Conservation (phyloP, 2,329 filamentous ascomycete species). For the Pseudocercospora musae region DNA sequence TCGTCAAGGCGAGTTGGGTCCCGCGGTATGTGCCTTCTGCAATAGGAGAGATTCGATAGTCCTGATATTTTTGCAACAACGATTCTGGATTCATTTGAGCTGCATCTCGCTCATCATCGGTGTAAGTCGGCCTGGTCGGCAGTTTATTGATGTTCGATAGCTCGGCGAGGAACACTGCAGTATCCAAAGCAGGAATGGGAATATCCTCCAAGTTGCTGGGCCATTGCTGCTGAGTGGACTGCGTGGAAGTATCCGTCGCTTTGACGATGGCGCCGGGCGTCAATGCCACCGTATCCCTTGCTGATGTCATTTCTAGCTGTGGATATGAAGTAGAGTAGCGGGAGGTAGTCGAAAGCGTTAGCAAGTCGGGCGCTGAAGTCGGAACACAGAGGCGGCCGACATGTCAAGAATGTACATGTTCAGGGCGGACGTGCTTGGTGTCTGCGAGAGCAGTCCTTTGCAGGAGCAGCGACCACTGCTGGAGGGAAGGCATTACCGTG, state of each 20-base stretch:
- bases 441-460: background rate
- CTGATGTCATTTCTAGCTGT: background rate
- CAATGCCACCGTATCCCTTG: background rate
- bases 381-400: background rate
- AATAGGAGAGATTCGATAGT: constrained; percentile 13
- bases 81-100: constrained; percentile 20
- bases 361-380: background rate
- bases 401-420: background rate
- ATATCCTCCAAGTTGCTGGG: constrained; percentile 13
- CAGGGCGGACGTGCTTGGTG: background rate
- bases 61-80: constrained; percentile 13
- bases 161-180: constrained; percentile 21
- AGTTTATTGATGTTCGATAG: constrained; percentile 12
- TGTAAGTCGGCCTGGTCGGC: constrained; percentile 10
- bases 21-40: constrained; percentile 20
- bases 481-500: background rate
- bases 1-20: constrained; percentile 24
- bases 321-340: background rate
- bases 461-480: background rate
- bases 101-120: constrained; percentile 11
- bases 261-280: constrained; percentile 8
- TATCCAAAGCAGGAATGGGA: constrained; percentile 18
- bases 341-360: background rate
- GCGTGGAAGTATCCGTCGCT: background rate
- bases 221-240: constrained; percentile 13